Base-by-base conservation (phyloP, 768 basidiomycete genomes). In the Trametes cingulata region DNA sequence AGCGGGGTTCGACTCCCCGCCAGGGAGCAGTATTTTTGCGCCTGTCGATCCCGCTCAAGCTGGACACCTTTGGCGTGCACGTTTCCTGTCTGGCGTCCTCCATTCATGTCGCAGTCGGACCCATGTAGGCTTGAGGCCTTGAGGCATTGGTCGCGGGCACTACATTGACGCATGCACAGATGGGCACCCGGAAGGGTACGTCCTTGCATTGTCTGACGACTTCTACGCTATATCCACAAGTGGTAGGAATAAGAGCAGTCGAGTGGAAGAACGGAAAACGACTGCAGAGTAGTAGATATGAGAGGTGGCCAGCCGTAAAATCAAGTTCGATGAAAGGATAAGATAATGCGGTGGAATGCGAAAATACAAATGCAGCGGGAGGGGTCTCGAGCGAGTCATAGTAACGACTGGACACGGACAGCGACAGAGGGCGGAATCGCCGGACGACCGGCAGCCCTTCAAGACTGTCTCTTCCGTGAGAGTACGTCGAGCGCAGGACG, bases 1-100 rank as follows among this genome's bases (percentile, higher is more conserved):
- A 71, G 70, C 70, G 67, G 70, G 70, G 70, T 71, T 69, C 70
- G 70, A 71, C 68, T 71, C 70, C 70, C 70, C 68, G 70, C 65
- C 70, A 71, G 68, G 61, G 69, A 70, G 69, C 6, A 4, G 42
- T 43, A 8, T 43, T 43, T 22, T 43, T 22, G 4, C 29, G 4
- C 29, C 10, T 33, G 4, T 33, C 29, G 29, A 33, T n/a, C n/a
- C n/a, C n/a, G n/a, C n/a, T n/a, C n/a, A n/a, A n/a, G n/a, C n/a
- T n/a, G n/a, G n/a, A n/a, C n/a, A n/a, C 36, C 36, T 14, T 37
- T 37, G 36, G 36, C 36, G 36, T 37, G n/a, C n/a, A n/a, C n/a
- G n/a, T n/a, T n/a, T n/a, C n/a, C n/a, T n/a, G n/a, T n/a, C n/a
- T n/a, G n/a, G n/a, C n/a, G n/a, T n/a, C n/a, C n/a, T n/a, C n/a